Evolutionary conservation across 2,329 filamentous ascomycete genomes (phyloP).

Genomic region (Lasiodiplodia citricola): DNA sequence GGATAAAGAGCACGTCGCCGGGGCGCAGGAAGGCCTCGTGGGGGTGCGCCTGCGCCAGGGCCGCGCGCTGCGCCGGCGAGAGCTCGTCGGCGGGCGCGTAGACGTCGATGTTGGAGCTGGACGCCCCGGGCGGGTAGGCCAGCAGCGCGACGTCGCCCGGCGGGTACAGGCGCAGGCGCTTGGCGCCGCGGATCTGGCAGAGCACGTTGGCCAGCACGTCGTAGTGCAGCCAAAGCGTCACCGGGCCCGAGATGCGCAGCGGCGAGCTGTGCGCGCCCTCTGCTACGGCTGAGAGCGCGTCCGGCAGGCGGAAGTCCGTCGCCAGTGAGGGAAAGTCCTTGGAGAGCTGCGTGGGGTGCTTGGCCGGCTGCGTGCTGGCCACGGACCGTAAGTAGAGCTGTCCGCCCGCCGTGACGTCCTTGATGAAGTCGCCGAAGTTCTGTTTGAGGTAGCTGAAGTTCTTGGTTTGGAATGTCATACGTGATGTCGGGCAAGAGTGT

Average conservation of each 20-base stretch:
- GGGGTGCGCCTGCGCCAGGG: constrained; percentile 56
- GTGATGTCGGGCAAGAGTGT: constrained; percentile 68
- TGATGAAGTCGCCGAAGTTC: constrained; percentile 69
- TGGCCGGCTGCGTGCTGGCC: constrained; percentile 70
- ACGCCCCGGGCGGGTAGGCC: constrained; percentile 75
- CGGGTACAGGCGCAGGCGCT: constrained; percentile 77
- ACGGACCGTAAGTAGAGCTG: constrained; percentile 80
- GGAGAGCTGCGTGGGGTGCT: constrained; percentile 70
- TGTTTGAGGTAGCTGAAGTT: constrained; percentile 80
- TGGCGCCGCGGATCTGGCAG: constrained; percentile 76
- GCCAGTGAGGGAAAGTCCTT: constrained; percentile 74
- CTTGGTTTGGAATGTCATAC: constrained; percentile 82
- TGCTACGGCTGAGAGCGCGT: constrained; percentile 62
- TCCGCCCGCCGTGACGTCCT: constrained; percentile 57
- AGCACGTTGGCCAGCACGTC: constrained; percentile 90
- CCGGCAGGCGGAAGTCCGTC: constrained; percentile 72
- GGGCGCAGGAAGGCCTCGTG: constrained; percentile 69
- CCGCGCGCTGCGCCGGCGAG: constrained; percentile 14
- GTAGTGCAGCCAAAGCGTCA: constrained; percentile 91
- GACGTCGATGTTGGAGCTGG: constrained; percentile 78
- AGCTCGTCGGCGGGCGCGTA: constrained; percentile 52
- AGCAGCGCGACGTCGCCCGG: constrained; percentile 74
- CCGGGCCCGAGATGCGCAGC: constrained; percentile 76
- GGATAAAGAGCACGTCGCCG: constrained; percentile 81
- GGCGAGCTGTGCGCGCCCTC: constrained; percentile 75